Percentiles rank a stretch among this genome's conserved stretches.
Evolutionary conservation across 768 basidiomycete genomes (phyloP).

Genomic region (Amyloporia xantha): DNA sequence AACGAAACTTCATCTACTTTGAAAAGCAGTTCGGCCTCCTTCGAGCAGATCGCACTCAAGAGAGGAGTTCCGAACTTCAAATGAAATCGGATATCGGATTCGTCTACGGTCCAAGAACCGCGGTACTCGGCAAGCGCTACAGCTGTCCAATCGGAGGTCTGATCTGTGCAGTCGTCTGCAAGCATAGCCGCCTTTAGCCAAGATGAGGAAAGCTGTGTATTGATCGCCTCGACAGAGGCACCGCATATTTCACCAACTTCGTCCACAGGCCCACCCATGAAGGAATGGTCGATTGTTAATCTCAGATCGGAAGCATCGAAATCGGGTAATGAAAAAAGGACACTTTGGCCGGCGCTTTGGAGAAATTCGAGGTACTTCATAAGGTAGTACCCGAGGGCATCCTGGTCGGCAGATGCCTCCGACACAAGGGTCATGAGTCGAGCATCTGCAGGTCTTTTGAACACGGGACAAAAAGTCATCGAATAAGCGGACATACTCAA

Average conservation of each 20-base stretch:
- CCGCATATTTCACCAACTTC: conserved; percentile 2
- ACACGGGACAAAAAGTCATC: neutral
- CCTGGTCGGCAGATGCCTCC: neutral
- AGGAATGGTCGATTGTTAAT: conserved; percentile 18
- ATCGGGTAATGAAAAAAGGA: conserved; percentile 23
- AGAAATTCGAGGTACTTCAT: conserved; percentile 19
- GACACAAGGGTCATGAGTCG: conserved; percentile 1
- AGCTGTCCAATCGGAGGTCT: neutral
- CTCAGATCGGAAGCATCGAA: conserved; percentile 16
- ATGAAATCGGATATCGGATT: conserved; percentile 13
- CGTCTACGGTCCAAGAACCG: conserved; percentile 6
- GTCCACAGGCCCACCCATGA: neutral
- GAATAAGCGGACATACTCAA: conserved; percentile 1
- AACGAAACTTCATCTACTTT: conserved; percentile 13
- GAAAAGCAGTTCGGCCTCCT: conserved; percentile 21
- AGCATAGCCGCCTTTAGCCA: conserved; percentile 13
- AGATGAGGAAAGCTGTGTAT: conserved; percentile 8
- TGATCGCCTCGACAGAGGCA: conserved; percentile 12
- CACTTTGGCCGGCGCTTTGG: conserved; percentile 17
- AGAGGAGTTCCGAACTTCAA: conserved; percentile 18
- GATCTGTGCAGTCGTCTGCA: neutral
- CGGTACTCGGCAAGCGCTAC: conserved; percentile 17
- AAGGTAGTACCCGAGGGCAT: conserved; percentile 10
- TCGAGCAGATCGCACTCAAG: conserved; percentile 18
- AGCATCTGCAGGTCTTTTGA: conserved; percentile 1